Conservation (phyloP, 192 early-diverging fungal genomes). For the Haplosporangium gracile region DNA sequence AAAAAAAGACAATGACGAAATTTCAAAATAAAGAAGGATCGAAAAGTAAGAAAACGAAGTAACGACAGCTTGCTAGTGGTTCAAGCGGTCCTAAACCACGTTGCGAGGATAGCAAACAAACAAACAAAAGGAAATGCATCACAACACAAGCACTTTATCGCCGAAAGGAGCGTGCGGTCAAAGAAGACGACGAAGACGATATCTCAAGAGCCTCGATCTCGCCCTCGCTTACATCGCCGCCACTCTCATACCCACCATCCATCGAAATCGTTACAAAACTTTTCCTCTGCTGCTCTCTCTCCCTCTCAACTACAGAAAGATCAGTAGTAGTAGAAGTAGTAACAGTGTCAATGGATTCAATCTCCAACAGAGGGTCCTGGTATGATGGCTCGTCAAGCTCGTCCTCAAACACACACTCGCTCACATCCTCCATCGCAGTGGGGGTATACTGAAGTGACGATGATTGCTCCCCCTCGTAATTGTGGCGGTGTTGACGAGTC, state of each 20-base stretch:
- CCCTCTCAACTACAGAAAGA: neutral
- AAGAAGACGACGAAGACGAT: neutral
- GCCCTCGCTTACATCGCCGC: neutral
- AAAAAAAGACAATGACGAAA: neutral
- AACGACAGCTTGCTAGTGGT: neutral
- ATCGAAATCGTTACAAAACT: neutral
- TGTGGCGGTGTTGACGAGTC: neutral
- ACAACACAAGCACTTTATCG: neutral
- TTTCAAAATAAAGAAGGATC: neutral
- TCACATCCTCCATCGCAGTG: constrained; percentile 8
- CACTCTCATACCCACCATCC: constrained; percentile 4
- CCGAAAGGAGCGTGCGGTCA: neutral
- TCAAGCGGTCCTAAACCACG: neutral
- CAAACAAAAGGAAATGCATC: neutral
- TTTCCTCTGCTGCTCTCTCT: neutral
- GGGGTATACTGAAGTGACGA: neutral
- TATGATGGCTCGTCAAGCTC: constrained; percentile 29
- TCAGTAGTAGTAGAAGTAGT: neutral
- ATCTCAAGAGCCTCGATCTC: constrained; percentile 3
- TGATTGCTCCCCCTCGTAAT: neutral
- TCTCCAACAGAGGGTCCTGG: constrained; percentile 23
- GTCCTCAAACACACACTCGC: constrained; percentile 17
- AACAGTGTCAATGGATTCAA: neutral
- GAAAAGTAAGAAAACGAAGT: neutral
- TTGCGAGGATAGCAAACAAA: neutral